phyloP scores from a whole-genome alignment of 2,329 filamentous ascomycete genomes.

The Phialocephala sp. region DNA sequence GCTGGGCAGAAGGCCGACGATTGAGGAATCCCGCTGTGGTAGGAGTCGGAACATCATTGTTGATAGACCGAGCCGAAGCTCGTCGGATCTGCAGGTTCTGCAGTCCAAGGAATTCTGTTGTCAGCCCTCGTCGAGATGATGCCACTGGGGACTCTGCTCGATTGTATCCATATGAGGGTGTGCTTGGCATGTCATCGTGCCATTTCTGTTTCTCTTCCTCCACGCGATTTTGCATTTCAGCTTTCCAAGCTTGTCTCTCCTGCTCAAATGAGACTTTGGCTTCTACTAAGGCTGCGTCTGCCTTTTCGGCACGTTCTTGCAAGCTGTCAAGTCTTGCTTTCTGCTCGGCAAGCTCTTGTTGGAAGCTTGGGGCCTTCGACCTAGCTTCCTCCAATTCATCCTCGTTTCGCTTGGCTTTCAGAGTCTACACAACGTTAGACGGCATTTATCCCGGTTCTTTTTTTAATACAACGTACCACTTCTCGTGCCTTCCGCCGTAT shows the following conservation, averaged over 20 bases:
- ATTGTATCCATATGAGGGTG: slow-evolving; percentile 39
- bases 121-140: slow-evolving; percentile 41
- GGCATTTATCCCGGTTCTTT: neutral
- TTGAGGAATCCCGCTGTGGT: slow-evolving; percentile 31
- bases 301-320: slow-evolving; percentile 67
- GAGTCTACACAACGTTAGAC: slow-evolving; percentile 57
- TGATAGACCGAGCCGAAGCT: slow-evolving; percentile 39
- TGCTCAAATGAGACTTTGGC: slow-evolving; percentile 60
- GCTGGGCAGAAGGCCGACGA: slow-evolving; percentile 37
- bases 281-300: slow-evolving; percentile 68
- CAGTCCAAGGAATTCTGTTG: slow-evolving; percentile 44
- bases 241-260: slow-evolving; percentile 64
- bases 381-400: slow-evolving; percentile 79
- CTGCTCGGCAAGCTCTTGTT: slow-evolving; percentile 66
- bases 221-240: slow-evolving; percentile 60
- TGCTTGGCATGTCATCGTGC: slow-evolving; percentile 51
- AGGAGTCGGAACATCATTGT: slow-evolving; percentile 37
- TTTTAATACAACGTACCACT: slow-evolving; percentile 59
- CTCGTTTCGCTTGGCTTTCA: slow-evolving; percentile 66
- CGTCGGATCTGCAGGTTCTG: slow-evolving; percentile 44
- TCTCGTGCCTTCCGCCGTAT: slow-evolving; percentile 90
- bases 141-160: slow-evolving; percentile 41
- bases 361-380: slow-evolving; percentile 66
- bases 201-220: slow-evolving; percentile 70
- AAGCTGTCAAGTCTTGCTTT: slow-evolving; percentile 66